Evolutionary conservation across 1,139 yeast genomes (phyloP).

Genomic region (Debaryomyces nepalensis): DNA sequence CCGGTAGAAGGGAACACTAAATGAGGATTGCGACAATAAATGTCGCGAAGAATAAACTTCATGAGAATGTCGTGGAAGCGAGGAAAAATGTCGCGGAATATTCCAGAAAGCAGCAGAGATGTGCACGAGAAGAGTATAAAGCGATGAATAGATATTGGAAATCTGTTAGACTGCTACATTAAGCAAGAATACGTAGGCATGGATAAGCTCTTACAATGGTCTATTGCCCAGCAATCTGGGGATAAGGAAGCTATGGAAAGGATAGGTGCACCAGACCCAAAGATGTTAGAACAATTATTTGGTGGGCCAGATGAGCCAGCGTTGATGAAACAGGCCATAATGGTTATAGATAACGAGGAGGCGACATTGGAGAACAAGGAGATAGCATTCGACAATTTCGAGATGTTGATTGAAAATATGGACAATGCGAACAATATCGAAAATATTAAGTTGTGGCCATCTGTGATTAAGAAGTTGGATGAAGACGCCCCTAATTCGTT

Average conservation of each 20-base stretch:
- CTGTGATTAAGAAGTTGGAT: conserved; percentile 57
- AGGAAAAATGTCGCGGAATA: conserved; percentile 13
- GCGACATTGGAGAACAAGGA: conserved; percentile 66
- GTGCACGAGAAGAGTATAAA: not conserved
- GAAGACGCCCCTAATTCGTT: conserved; percentile 42
- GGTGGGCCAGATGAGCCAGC: conserved; percentile 88
- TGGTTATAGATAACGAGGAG: conserved; percentile 64
- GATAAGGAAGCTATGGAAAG: conserved; percentile 66
- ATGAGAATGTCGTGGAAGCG: conserved; percentile 5
- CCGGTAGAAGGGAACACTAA: conserved; percentile 6
- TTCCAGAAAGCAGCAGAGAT: conserved; percentile 12
- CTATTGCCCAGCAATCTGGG: conserved; percentile 75
- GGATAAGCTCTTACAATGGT: conserved; percentile 94
- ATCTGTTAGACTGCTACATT: not conserved
- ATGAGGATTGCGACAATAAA: conserved; percentile 6
- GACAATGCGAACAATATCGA: conserved; percentile 95
- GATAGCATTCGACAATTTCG: conserved; percentile 87
- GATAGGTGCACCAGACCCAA: conserved; percentile 76
- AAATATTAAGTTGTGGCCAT: conserved; percentile 80
- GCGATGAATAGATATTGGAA: conserved; percentile 1
- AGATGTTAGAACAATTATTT: conserved; percentile 73
- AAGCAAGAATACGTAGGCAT: conserved; percentile 35
- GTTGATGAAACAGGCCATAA: conserved; percentile 76
- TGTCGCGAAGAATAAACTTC: not conserved
- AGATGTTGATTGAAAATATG: conserved; percentile 89